These are phyloP conservation scores for Ascochyta fabae DNA, from an alignment of 2,329 filamentous ascomycete genomes.

Conservation along the genomic window DNA sequence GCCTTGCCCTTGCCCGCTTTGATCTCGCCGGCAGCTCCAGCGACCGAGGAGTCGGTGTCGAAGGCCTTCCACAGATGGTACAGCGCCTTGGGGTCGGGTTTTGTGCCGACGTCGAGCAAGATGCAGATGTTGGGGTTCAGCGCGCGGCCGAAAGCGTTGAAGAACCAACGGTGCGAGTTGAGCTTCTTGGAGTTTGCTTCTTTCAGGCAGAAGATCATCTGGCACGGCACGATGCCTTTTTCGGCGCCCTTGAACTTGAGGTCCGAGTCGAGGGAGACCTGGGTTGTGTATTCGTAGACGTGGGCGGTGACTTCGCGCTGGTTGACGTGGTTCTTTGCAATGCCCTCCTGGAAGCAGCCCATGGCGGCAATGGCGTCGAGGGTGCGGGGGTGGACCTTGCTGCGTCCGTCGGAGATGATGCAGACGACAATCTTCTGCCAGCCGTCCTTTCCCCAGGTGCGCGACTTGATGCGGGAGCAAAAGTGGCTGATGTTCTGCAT, in stretches of 20 bases:
- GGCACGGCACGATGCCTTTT: constrained; percentile 97
- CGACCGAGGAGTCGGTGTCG: constrained; percentile 95
- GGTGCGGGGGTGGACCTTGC: constrained; percentile 91
- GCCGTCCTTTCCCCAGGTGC: constrained; percentile 94
- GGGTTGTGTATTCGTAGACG: constrained; percentile 98
- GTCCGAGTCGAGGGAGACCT: constrained; percentile 93
- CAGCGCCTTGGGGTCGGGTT: constrained; percentile 85
- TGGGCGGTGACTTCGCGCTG: constrained; percentile 93
- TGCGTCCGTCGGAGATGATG: constrained; percentile 91
- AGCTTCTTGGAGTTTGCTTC: constrained; percentile 98
- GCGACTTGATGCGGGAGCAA: constrained; percentile 87
- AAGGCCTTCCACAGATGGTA: constrained; percentile 99
- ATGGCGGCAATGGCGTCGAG: constrained; percentile 94
- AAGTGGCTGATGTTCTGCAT: constrained; percentile 99
- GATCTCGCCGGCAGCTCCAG: constrained; percentile 95
- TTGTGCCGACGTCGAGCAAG: constrained; percentile 93
- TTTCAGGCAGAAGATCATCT: constrained; percentile 98
- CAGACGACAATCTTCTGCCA: constrained; percentile 99
- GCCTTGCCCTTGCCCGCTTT: constrained; percentile 92
- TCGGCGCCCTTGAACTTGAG: constrained; percentile 99
- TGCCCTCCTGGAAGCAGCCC: constrained; percentile 97
- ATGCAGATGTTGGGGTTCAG: constrained; percentile 97
- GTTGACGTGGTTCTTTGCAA: constrained; percentile 98
- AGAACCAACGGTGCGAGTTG: constrained; percentile 99
- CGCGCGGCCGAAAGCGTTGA: constrained; percentile 93